Conservation (phyloP, 2,329 filamentous ascomycete genomes). For the Helotiales sp. region DNA sequence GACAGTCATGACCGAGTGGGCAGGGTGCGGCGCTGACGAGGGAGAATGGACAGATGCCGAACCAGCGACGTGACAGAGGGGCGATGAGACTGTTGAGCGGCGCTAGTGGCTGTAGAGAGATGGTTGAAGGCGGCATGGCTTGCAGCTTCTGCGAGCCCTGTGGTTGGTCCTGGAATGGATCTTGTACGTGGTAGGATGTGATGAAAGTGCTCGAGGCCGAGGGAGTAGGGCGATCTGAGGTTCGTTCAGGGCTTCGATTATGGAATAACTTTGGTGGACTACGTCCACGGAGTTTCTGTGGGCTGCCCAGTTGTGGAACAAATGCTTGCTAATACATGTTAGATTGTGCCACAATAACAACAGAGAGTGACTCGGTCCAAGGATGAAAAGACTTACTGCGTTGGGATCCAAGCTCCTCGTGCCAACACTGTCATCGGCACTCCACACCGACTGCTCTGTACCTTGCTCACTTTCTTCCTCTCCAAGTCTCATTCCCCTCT, state of each 20-base stretch:
- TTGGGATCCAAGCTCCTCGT: not conserved
- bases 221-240: not conserved
- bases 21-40: conserved; percentile 9
- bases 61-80: conserved; percentile 17
- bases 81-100: not conserved
- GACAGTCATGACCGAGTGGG: conserved; percentile 12
- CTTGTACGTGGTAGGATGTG: not conserved
- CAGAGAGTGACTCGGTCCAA: no score
- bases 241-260: not conserved
- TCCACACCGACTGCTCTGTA: not conserved
- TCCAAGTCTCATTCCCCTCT: not conserved
- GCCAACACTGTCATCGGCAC: not conserved
- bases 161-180: not conserved
- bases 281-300: not conserved
- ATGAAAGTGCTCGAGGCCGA: not conserved
- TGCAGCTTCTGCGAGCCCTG: no score
- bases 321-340: not conserved
- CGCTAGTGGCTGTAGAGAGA: not conserved
- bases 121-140: not conserved
- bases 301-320: not conserved
- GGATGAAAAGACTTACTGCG: not conserved
- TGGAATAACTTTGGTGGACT: not conserved
- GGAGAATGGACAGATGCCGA: conserved; percentile 25
- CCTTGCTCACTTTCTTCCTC: not conserved
- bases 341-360: not conserved